A percentile compares a stretch with the other conserved stretches of the same genome.
Evolutionary conservation across 495 filamentous ascomycete species (phyloP).

Genomic region (Neurospora cerealis): DNA sequence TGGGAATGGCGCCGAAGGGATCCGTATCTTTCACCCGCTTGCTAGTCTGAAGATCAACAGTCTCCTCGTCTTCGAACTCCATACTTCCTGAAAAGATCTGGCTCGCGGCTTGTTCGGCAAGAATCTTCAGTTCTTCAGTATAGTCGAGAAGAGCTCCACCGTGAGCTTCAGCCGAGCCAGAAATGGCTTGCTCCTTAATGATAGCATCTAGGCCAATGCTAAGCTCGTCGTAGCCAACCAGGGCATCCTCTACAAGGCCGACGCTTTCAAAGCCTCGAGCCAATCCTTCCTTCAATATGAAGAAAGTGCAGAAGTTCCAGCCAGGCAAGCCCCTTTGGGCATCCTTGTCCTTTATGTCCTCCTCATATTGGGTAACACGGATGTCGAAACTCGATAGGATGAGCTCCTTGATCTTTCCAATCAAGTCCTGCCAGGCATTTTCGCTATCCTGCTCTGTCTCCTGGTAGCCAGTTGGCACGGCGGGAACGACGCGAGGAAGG

Average conservation of each 20-base stretch:
- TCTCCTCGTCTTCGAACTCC: slow-evolving; percentile 34
- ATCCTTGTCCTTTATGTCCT: slow-evolving; percentile 92
- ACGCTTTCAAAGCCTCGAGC: slow-evolving; percentile 93
- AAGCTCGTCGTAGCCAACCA: slow-evolving; percentile 88
- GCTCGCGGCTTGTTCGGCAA: slow-evolving; percentile 39
- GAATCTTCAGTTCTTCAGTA: slow-evolving; percentile 60
- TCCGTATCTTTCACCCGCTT: slow-evolving; percentile 17
- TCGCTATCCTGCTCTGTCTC: slow-evolving; percentile 62
- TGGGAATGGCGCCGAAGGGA: slow-evolving; percentile 45
- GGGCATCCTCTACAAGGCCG: slow-evolving; percentile 87
- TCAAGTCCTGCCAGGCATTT: slow-evolving; percentile 69
- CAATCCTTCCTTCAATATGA: slow-evolving; percentile 91
- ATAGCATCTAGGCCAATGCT: slow-evolving; percentile 74
- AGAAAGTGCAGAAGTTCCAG: slow-evolving; percentile 99
- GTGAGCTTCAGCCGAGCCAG: slow-evolving; percentile 45
- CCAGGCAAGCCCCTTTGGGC: slow-evolving; percentile 79
- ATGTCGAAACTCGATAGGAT: slow-evolving; percentile 87
- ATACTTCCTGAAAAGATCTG: slow-evolving; percentile 20
- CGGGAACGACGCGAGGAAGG: slow-evolving; percentile 44
- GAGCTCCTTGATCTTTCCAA: slow-evolving; percentile 74
- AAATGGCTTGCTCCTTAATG: slow-evolving; percentile 58
- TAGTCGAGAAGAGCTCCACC: slow-evolving; percentile 54
- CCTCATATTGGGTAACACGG: slow-evolving; percentile 88
- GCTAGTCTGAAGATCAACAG: slow-evolving; percentile 38
- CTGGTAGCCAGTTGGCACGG: slow-evolving; percentile 45